Evolutionary conservation across 805 yeast species (phyloP), one percentile per base, ranked within the genome.

Genomic region (Teunomyces lycoperdinae): DNA sequence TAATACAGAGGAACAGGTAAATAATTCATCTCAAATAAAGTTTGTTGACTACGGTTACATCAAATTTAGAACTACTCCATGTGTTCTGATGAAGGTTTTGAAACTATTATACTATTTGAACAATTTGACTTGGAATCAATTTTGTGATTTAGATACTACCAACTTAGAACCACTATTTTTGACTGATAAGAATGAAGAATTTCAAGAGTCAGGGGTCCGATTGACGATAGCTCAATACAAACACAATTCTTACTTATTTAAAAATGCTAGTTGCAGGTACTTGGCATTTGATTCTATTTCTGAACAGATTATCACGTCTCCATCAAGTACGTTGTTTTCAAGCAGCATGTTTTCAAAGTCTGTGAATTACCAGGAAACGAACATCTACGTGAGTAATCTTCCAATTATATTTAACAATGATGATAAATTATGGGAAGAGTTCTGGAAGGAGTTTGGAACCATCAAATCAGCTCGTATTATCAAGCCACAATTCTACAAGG

Each of bases 371-470:
- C 89, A 84, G 60, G 89, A 85, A 55, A 81, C 89, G 4, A 87
- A 87, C 63, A 71, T 87, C 40, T 87, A 87, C 60, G 82, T 87
- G 31, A 85, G 82, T 50, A 81, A 82, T 58, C 65, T 87, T 34
- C 85, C 87, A 5, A 54, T 73, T 9, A 53, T 70, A 3, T 79
- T 84, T 61, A 72, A 69, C 44, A 89, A 87, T 61, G 70, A 76
- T 16, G 83, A 79, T 53, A 62, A 56, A 26, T 50, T 63, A 26
- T 71, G 77, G 77, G 65, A 58, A 34, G 28, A 45, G 27, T 71
- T 71, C 54, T 71, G 77, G 76, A 42, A 49, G 30, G 73, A 68
- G 48, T 71, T 70, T 60, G 76, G 76, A 9, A 38, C 43, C 6
- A 64, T 71, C 41, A 71, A 70, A 38, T 69, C 72, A 24, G 77